A percentile compares a stretch with the other conserved stretches of the same genome.
Evolutionary conservation across 345 rosid genomes (phyloP).

Genomic region (Aurinia saxatilis): DNA sequence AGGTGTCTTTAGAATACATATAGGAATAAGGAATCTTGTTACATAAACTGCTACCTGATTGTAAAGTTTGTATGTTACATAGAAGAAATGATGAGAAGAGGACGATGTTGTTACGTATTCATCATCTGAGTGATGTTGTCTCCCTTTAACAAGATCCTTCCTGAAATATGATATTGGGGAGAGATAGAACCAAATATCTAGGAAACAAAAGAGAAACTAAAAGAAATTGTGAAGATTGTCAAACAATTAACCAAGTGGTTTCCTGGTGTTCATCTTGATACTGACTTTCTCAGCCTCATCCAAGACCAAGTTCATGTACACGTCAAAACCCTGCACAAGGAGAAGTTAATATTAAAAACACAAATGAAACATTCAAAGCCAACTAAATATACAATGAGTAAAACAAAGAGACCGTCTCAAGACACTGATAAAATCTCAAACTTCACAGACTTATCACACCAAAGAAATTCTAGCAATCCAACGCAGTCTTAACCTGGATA

Average conservation of each 20-base stretch:
- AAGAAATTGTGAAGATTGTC: neutral
- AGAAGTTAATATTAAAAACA: neutral
- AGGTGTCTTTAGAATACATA: no score
- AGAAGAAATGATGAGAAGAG: neutral
- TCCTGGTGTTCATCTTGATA: conserved; percentile 66
- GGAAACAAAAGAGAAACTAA: neutral
- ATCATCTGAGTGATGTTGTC: conserved; percentile 86
- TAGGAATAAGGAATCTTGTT: neutral
- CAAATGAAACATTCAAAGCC: neutral
- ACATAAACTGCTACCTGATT: neutral
- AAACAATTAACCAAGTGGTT: conserved; percentile 47
- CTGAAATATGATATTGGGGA: conserved; percentile 23
- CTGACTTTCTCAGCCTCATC: conserved; percentile 88
- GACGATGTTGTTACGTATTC: conserved; percentile 50
- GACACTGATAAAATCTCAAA: no score
- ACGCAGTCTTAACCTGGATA: no score
- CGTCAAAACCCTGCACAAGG: conserved; percentile 63
- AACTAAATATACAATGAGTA: neutral
- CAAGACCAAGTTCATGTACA: conserved; percentile 85
- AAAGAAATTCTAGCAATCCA: neutral
- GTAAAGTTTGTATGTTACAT: neutral
- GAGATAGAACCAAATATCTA: neutral
- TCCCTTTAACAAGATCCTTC: conserved; percentile 79
- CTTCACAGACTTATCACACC: neutral
- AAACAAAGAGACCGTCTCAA: neutral